Percentiles rank a stretch among this genome's conserved stretches.
phyloP scores from a whole-genome alignment of 441 rosid species.

The Kokia cookei region DNA sequence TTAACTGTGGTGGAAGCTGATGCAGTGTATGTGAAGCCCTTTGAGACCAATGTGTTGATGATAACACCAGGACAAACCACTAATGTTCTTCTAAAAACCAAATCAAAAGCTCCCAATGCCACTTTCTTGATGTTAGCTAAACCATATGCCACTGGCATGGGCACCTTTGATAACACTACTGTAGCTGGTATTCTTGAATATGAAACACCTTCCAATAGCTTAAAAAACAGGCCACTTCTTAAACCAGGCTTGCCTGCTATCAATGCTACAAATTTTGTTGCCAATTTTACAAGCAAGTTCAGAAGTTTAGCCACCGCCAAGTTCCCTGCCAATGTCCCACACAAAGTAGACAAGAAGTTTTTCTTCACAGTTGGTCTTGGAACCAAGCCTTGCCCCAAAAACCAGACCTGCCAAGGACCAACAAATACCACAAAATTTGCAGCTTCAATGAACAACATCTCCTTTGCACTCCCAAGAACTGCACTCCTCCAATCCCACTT shows the following conservation, averaged over 20 bases:
- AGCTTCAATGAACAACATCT: slow-evolving; percentile 52
- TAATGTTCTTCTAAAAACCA: slow-evolving; percentile 56
- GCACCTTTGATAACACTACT: slow-evolving; percentile 59
- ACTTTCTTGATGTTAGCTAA: slow-evolving; percentile 60
- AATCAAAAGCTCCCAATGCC: slow-evolving; percentile 36
- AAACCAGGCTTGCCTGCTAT: slow-evolving; percentile 47
- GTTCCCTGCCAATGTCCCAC: slow-evolving; percentile 57
- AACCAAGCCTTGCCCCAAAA: slow-evolving; percentile 45
- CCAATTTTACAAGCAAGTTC: slow-evolving; percentile 34
- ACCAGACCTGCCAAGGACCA: slow-evolving; percentile 72
- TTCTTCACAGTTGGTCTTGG: slow-evolving; percentile 60
- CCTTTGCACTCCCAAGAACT: slow-evolving; percentile 42
- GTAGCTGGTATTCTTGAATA: slow-evolving; percentile 61
- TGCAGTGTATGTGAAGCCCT: slow-evolving; percentile 66
- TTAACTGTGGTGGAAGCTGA: slow-evolving; percentile 68
- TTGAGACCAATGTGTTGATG: slow-evolving; percentile 37
- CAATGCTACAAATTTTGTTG: slow-evolving; percentile 35
- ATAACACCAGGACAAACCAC: slow-evolving; percentile 67
- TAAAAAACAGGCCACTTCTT: slow-evolving; percentile 11
- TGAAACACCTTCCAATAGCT: neutral
- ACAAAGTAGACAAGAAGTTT: slow-evolving; percentile 29
- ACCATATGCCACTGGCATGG: slow-evolving; percentile 61
- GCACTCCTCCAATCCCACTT: slow-evolving; percentile 49
- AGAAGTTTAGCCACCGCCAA: slow-evolving; percentile 38
- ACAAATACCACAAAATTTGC: slow-evolving; percentile 52